A percentile compares a stretch with the other conserved stretches of the same genome.
phyloP scores from a whole-genome alignment of 371 early-diverging fungal genomes.

The Entomophthora muscae region DNA sequence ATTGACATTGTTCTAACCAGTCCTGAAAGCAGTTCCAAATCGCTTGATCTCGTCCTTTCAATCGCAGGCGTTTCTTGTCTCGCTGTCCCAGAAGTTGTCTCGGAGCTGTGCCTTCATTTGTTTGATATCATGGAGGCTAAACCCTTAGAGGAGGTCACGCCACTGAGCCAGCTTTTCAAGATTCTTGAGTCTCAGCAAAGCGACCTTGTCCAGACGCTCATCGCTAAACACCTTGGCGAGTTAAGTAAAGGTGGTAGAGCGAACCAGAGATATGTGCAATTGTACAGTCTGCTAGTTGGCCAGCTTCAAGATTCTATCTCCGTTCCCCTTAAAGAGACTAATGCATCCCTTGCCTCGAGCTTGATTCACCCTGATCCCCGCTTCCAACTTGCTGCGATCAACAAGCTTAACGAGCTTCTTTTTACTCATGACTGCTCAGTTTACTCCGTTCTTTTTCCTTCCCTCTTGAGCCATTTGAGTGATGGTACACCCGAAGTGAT shows the following conservation, averaged over 20 bases:
- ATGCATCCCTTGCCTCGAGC: conserved; percentile 49
- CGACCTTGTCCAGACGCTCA: background rate
- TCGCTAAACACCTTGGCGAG: background rate
- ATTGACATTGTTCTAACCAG: background rate
- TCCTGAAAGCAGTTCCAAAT: background rate
- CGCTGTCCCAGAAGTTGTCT: background rate
- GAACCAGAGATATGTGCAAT: conserved; percentile 78
- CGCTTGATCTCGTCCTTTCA: background rate
- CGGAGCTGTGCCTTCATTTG: background rate
- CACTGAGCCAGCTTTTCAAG: background rate
- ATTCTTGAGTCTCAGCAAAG: background rate
- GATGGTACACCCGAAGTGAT: background rate
- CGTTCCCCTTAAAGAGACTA: conserved; percentile 32
- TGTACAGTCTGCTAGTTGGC: conserved; percentile 47
- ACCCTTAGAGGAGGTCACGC: background rate
- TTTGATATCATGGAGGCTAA: background rate
- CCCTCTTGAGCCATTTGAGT: background rate
- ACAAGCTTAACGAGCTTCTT: conserved; percentile 31
- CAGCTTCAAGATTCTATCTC: conserved; percentile 14
- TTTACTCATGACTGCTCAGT: background rate
- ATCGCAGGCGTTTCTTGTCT: background rate
- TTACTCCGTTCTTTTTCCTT: background rate
- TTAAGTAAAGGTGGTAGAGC: conserved; percentile 43
- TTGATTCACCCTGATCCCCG: conserved; percentile 40
- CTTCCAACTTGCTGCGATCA: conserved; percentile 39